Conservation (phyloP, 352 stramenopile genomes). For the Phytopythium ostracodes region DNA sequence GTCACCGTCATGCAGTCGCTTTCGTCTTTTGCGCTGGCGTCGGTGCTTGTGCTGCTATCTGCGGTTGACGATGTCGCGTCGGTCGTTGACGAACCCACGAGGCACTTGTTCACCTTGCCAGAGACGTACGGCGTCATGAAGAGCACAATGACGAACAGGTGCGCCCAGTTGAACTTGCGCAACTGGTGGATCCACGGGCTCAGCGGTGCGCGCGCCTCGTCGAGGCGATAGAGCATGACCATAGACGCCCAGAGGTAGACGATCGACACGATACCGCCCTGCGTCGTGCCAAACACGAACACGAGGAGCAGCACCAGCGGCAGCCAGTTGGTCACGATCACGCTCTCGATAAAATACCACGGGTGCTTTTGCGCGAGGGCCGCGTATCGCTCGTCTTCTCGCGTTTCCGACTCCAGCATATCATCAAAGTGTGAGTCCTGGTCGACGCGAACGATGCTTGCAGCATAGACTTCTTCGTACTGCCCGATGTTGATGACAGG, state of each 20-base stretch:
- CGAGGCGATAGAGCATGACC: slow-evolving; percentile 75
- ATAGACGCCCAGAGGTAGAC: slow-evolving; percentile 68
- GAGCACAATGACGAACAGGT: slow-evolving; percentile 77
- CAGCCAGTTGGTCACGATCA: slow-evolving; percentile 60
- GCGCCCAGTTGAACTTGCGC: slow-evolving; percentile 77
- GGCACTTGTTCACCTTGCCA: slow-evolving; percentile 43
- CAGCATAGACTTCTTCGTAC: slow-evolving; percentile 8
- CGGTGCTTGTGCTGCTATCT: slow-evolving; percentile 8
- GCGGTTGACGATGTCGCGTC: not conserved
- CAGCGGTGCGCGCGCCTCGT: slow-evolving; percentile 52
- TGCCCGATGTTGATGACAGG: slow-evolving; percentile 21
- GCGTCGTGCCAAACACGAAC: slow-evolving; percentile 66
- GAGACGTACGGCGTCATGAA: slow-evolving; percentile 63
- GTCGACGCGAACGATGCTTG: slow-evolving; percentile 9
- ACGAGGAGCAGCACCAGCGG: slow-evolving; percentile 63
- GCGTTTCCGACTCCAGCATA: not conserved
- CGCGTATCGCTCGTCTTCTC: slow-evolving; percentile 35
- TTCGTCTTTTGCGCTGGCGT: slow-evolving; percentile 13
- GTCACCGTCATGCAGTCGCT: slow-evolving; percentile 63
- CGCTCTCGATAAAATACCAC: slow-evolving; percentile 71
- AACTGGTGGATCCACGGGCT: slow-evolving; percentile 71
- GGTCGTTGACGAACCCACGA: slow-evolving; percentile 13
- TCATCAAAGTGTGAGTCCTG: slow-evolving; percentile 7
- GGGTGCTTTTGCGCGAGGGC: slow-evolving; percentile 51
- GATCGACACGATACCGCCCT: slow-evolving; percentile 69